Base-by-base conservation (phyloP, 805 yeast genomes). In the Pichia nanzhaoensis region DNA sequence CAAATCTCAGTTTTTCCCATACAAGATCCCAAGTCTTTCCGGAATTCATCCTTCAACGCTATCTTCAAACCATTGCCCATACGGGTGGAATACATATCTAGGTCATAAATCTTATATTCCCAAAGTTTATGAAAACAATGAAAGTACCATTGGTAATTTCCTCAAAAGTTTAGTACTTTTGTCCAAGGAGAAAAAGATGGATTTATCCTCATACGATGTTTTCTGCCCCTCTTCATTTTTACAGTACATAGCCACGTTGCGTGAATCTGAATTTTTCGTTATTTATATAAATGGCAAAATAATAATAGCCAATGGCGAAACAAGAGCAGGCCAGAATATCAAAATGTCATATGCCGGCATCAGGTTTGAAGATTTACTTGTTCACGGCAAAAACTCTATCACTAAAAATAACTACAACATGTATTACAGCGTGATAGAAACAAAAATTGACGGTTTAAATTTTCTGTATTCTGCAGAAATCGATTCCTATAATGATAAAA, bases 281-380 rank as follows among this genome's bases (percentile, higher is more conserved):
- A 17, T 47, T 12, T 34, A 38, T 20, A 18, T 21, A 4, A 45
- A 45, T 12, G 35, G 35, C 12, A 41, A 43, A 27, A 14, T 42
- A 2, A 31, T 47, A 8, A 47, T 50, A n/a, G 47, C 48, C 2
- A 47, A 50, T 35, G 10, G 42, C 1, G 53, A 50, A 18, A 47
- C 51, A 14, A 34, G 51, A 14, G 35, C 45, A 9, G 42, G 39
- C 2, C 49, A 46, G 35, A 33, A 51, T 38, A 14, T n/a, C 1
- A 34, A 33, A 27, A 51, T 48, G 46, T 48, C 46, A 10, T 52
- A 49, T 34, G 46, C 48, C 8, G 55, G 55, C 13, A 52, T 52
- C n/a, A 22, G 55, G 28, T 52, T 52, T 45, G 55, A 52, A 37
- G 53, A 52, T 43, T 34, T 52, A 18, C 22, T 52, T 5, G 49